Evolutionary conservation across 164 flowering plant genomes (phyloP).

Genomic region (Warburgia ugandensis): DNA sequence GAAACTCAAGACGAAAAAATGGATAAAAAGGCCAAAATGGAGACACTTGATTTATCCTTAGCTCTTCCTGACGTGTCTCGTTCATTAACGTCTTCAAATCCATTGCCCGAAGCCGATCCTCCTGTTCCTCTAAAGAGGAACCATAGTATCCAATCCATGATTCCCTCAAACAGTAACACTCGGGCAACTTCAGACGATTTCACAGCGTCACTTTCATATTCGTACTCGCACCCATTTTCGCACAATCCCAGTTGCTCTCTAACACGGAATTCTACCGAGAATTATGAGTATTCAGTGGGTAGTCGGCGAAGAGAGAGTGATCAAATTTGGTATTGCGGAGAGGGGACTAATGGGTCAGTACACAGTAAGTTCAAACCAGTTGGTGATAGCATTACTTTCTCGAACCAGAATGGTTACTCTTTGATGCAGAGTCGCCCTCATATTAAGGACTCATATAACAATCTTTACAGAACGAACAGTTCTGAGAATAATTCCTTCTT

Average conservation of each 20-base stretch:
- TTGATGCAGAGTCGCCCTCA: constrained; percentile 13
- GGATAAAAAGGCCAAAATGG: constrained; percentile 69
- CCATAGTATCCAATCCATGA: constrained; percentile 50
- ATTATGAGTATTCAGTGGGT: constrained; percentile 62
- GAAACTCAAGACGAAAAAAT: constrained; percentile 29
- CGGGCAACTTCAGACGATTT: constrained; percentile 75
- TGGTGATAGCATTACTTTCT: constrained; percentile 63
- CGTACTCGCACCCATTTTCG: constrained; percentile 68
- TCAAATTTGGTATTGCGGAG: constrained; percentile 86
- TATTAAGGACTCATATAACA: constrained; percentile 33
- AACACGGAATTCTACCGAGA: constrained; percentile 72
- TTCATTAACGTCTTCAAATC: constrained; percentile 51
- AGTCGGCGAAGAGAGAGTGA: constrained; percentile 54
- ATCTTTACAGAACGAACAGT: constrained; percentile 40
- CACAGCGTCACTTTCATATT: constrained; percentile 68
- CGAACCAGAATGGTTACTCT: constrained; percentile 40
- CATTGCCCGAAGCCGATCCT: constrained; percentile 31
- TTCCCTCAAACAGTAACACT: constrained; percentile 52
- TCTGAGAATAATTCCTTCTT: constrained; percentile 68
- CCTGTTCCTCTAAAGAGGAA: constrained; percentile 23
- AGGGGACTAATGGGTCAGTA: constrained; percentile 96
- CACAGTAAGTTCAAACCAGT: constrained; percentile 88
- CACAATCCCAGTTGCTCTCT: constrained; percentile 97
- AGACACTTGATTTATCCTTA: constrained; percentile 74
- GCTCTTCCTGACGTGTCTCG: constrained; percentile 74